Evolutionary conservation across 768 basidiomycete species (phyloP).

Genomic region (Boletales sp.): DNA sequence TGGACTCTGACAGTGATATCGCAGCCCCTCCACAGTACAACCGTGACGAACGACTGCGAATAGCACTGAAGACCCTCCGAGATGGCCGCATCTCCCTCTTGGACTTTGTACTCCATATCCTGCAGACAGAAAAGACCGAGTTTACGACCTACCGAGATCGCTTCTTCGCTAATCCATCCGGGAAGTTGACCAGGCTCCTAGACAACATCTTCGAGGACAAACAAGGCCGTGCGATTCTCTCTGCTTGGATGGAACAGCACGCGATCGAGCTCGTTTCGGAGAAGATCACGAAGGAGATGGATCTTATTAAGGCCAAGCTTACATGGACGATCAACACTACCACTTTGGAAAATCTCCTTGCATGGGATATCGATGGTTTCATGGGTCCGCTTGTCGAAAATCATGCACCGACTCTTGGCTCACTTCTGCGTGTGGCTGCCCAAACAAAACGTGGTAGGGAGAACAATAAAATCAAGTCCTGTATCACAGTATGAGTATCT

Average conservation of each 20-base stretch:
- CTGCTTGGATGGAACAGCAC: background rate
- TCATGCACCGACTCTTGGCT: background rate
- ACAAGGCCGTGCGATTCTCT: background rate
- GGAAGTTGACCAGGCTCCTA: background rate
- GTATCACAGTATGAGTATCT: background rate
- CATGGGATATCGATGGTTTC: background rate
- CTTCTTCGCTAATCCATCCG: constrained; percentile 1
- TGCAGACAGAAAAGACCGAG: background rate
- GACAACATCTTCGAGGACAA: background rate
- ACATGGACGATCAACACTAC: background rate
- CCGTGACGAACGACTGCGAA: background rate
- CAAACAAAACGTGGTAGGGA: background rate
- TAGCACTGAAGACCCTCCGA: background rate
- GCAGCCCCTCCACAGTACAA: background rate
- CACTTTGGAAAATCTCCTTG: background rate
- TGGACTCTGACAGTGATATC: no score
- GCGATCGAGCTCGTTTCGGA: background rate
- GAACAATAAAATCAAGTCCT: background rate
- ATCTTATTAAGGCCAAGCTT: background rate
- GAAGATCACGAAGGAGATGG: background rate
- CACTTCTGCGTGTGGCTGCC: background rate
- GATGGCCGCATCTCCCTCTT: constrained; percentile 1
- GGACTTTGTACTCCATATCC: background rate
- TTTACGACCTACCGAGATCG: background rate
- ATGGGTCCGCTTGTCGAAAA: background rate